A percentile compares a stretch with the other conserved stretches of the same genome.
Conservation (phyloP, 139 green algal species). For the Micromonas pusilla region DNA sequence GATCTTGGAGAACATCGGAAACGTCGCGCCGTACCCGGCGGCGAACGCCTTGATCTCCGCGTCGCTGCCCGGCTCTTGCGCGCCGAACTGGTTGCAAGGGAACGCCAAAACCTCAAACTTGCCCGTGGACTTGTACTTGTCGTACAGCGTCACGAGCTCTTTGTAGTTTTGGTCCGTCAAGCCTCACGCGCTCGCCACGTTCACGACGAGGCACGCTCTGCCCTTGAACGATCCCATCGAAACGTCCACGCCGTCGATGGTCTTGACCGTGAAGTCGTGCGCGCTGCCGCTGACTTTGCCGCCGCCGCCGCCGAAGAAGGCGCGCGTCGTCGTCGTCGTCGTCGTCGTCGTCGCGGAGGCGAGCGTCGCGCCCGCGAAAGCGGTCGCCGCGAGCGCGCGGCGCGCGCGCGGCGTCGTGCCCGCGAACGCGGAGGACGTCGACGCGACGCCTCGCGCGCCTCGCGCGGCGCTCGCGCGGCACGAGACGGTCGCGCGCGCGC, state of each 20-base stretch:
- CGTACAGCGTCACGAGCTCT: conserved; percentile 43
- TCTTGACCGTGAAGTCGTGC: conserved; percentile 29
- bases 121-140: conserved; percentile 46
- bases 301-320: conserved; percentile 10
- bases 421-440: not conserved
- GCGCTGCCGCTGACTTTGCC: not conserved
- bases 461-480: not conserved
- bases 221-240: conserved; percentile 39
- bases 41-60: conserved; percentile 48
- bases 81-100: conserved; percentile 53
- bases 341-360: too few relatives aligned
- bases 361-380: too few relatives aligned
- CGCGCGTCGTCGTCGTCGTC: too few relatives aligned
- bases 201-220: conserved; percentile 39
- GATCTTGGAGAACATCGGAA: conserved; percentile 40
- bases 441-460: not conserved
- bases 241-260: conserved; percentile 41
- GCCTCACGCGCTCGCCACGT: conserved; percentile 40
- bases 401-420: not conserved
- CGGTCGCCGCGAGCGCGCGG: not conserved
- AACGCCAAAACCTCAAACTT: conserved; percentile 31
- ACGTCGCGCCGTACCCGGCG: conserved; percentile 31
- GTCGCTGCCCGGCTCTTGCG: conserved; percentile 43
- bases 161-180: conserved; percentile 44
- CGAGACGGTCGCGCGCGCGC: not conserved